A percentile compares a stretch with the other conserved stretches of the same genome.
phyloP scores from a whole-genome alignment of 768 basidiomycete genomes.

The Termitomyces sp. region DNA sequence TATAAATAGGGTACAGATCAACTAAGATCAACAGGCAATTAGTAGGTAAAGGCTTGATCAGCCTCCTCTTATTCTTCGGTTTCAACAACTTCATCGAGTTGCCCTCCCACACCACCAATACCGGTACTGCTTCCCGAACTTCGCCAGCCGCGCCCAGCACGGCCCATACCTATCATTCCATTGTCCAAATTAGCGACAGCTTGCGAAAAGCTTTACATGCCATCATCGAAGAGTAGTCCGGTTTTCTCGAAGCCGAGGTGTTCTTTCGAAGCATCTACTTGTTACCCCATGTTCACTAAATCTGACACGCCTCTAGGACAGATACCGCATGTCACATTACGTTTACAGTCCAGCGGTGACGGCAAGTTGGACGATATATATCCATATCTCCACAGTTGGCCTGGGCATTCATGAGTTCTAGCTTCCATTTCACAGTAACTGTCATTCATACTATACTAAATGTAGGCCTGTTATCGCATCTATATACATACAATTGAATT shows the following conservation, averaged over 20 bases:
- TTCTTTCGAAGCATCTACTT: conserved; percentile 2
- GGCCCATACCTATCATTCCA: conserved; percentile 38
- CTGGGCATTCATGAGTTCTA: neutral
- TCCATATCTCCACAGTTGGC: neutral
- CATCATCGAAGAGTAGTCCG: neutral
- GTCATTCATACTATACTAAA: neutral
- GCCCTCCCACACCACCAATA: conserved; percentile 17
- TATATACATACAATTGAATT: neutral
- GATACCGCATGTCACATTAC: neutral
- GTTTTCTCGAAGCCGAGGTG: neutral
- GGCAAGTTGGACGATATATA: neutral
- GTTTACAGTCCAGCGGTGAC: neutral
- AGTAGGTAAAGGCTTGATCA: too few species aligned
- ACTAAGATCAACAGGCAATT: too few species aligned
- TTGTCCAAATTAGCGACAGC: conserved; percentile 35
- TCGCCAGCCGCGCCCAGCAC: conserved; percentile 41
- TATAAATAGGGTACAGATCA: too few species aligned
- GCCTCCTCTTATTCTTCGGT: conserved; percentile 16
- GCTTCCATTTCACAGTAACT: conserved; percentile 1
- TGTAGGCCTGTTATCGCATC: neutral
- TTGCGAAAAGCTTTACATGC: conserved; percentile 22
- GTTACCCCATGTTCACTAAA: conserved; percentile 14
- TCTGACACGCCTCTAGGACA: conserved; percentile 5
- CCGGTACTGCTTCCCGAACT: conserved; percentile 19
- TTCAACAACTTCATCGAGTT: conserved; percentile 7